phyloP scores from a whole-genome alignment of 495 filamentous ascomycete genomes.

The Poronia punctata region DNA sequence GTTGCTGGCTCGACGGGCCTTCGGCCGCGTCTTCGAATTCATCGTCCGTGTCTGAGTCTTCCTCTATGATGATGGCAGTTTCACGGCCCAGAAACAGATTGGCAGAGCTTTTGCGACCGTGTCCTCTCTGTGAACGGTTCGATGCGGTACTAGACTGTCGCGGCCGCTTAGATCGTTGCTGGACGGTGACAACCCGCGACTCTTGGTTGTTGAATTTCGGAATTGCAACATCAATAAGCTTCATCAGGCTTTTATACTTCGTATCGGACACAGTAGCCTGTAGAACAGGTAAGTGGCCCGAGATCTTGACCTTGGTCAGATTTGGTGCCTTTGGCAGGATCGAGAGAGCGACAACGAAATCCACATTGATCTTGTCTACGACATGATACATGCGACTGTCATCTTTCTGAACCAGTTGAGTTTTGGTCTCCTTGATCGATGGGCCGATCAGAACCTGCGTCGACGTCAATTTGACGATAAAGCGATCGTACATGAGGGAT shows the following conservation, averaged over 20 bases:
- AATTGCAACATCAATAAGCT: slow-evolving; percentile 88
- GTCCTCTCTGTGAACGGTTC: slow-evolving; percentile 21
- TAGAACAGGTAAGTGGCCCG: slow-evolving; percentile 84
- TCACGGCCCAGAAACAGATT: slow-evolving; percentile 49
- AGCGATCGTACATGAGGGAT: slow-evolving; percentile 92
- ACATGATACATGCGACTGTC: slow-evolving; percentile 73
- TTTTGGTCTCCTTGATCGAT: slow-evolving; percentile 82
- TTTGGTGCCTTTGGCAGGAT: slow-evolving; percentile 92
- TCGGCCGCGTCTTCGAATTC: slow-evolving; percentile 57
- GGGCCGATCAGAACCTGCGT: slow-evolving; percentile 94
- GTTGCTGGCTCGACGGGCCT: slow-evolving; percentile 47
- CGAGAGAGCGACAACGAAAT: slow-evolving; percentile 85
- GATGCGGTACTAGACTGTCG: slow-evolving; percentile 35
- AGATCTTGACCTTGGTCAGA: slow-evolving; percentile 85
- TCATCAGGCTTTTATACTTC: slow-evolving; percentile 96
- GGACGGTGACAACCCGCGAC: slow-evolving; percentile 19
- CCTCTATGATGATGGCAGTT: slow-evolving; percentile 69
- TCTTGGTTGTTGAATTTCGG: slow-evolving; percentile 64
- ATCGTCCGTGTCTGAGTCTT: slow-evolving; percentile 61
- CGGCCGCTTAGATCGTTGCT: slow-evolving; percentile 54
- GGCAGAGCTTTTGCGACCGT: slow-evolving; percentile 26
- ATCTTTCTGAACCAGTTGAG: slow-evolving; percentile 67
- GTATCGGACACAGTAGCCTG: slow-evolving; percentile 87
- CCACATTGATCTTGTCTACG: slow-evolving; percentile 92
- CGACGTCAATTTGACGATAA: slow-evolving; percentile 81